These are phyloP conservation scores for Wickerhamiella pararugosa DNA, from an alignment of 1,139 yeast genomes.

Conservation along the genomic window DNA sequence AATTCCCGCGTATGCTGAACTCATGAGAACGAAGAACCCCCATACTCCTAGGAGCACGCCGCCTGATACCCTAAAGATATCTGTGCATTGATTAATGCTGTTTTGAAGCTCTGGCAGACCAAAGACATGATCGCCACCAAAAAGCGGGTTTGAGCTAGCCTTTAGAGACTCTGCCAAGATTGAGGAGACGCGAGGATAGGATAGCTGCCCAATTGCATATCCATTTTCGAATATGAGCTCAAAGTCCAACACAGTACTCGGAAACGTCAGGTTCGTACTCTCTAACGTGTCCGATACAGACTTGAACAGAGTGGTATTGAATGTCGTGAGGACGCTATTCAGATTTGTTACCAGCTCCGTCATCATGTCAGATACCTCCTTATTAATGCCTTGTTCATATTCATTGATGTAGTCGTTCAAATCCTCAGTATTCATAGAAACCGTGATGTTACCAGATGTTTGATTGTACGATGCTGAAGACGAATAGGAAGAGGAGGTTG, in stretches of 20 bases:
- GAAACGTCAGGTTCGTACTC: not conserved
- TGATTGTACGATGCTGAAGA: not conserved
- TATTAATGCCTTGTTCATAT: slow-evolving; percentile 1
- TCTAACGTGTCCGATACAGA: not conserved
- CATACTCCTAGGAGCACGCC: no score
- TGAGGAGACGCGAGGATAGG: not conserved
- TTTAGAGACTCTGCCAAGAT: not conserved
- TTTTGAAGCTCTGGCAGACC: not conserved
- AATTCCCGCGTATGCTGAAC: no score
- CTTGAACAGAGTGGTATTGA: slow-evolving; percentile 1
- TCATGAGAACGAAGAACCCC: no score
- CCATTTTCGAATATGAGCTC: slow-evolving; percentile 1
- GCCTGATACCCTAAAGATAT: not conserved
- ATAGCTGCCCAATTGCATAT: slow-evolving; percentile 4
- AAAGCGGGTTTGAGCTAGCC: not conserved
- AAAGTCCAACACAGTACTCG: not conserved
- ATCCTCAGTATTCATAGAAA: not conserved
- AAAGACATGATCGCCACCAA: not conserved
- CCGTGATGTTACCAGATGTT: not conserved
- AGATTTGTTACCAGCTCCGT: slow-evolving; percentile 3
- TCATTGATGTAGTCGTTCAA: not conserved
- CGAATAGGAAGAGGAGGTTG: not conserved
- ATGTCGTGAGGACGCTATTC: not conserved
- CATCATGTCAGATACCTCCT: not conserved
- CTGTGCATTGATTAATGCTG: not conserved